phyloP scores from a whole-genome alignment of 495 filamentous ascomycete genomes.

The Peziza echinospora region DNA sequence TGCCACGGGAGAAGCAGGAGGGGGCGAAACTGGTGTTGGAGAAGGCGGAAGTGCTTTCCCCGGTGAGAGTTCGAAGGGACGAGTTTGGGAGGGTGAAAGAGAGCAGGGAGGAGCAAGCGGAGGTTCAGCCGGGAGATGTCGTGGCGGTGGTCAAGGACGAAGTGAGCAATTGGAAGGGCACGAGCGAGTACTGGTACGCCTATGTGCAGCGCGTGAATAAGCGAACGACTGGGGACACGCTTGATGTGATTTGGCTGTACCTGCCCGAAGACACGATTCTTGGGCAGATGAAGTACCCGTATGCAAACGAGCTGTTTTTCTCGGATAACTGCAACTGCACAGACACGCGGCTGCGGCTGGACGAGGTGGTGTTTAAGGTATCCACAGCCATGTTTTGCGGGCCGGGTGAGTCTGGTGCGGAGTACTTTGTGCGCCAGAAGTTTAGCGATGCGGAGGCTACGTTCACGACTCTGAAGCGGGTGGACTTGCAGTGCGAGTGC shows the following conservation, averaged over 20 bases:
- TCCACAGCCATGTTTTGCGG: slow-evolving; percentile 32
- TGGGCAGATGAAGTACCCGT: slow-evolving; percentile 39
- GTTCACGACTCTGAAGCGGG: slow-evolving; percentile 31
- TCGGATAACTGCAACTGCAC: slow-evolving; percentile 55
- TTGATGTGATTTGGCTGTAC: slow-evolving; percentile 55
- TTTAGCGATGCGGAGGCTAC: slow-evolving; percentile 32
- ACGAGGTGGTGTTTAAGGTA: slow-evolving; percentile 32
- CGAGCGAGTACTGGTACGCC: slow-evolving; percentile 34
- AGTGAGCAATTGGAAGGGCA: slow-evolving; percentile 34
- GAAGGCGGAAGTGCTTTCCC: background rate
- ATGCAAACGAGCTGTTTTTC: slow-evolving; percentile 48
- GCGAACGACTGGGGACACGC: slow-evolving; percentile 9
- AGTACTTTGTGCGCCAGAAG: slow-evolving; percentile 44
- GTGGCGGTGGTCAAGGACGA: slow-evolving; percentile 26
- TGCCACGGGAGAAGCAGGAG: background rate
- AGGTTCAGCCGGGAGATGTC: slow-evolving; percentile 28
- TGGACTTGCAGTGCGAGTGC: slow-evolving; percentile 18
- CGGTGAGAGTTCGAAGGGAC: background rate
- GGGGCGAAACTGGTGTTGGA: background rate
- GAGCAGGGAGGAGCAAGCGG: background rate
- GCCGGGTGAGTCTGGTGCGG: slow-evolving; percentile 22
- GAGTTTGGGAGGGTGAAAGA: slow-evolving; percentile 3
- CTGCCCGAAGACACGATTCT: slow-evolving; percentile 44
- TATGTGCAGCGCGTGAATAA: slow-evolving; percentile 36
- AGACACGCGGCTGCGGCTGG: slow-evolving; percentile 22